phyloP scores from a whole-genome alignment of 2,329 filamentous ascomycete species.

The Exophiala lecanii-corni region DNA sequence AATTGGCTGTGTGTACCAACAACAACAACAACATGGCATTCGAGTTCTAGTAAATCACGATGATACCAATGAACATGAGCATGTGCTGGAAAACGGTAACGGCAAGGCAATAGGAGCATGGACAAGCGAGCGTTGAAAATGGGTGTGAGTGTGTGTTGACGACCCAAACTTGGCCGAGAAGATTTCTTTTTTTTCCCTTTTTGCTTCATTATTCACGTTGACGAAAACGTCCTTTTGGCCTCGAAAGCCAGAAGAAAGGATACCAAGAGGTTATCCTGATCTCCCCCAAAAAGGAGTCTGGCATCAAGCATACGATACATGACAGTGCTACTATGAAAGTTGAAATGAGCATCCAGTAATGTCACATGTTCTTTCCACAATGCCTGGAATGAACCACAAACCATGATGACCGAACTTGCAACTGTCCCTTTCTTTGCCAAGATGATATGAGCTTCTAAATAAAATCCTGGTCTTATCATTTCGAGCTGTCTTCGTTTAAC shows the following conservation, averaged over 20 bases:
- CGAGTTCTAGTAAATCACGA: constrained; percentile 20
- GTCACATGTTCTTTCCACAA: neutral
- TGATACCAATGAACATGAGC: constrained; percentile 16
- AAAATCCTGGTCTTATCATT: neutral
- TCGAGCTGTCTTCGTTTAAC: neutral
- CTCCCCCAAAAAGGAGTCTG: constrained; percentile 2
- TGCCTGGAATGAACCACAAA: neutral
- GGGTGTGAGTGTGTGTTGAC: neutral
- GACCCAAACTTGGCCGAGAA: constrained; percentile 6
- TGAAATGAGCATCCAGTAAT: neutral
- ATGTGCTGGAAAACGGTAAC: constrained; percentile 21
- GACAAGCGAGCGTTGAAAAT: constrained; percentile 14
- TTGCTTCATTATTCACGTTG: constrained; percentile 6
- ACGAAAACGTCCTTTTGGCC: constrained; percentile 3
- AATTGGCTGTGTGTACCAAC: constrained; percentile 21
- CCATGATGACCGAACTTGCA: neutral
- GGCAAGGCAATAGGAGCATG: constrained; percentile 19
- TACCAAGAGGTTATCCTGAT: neutral
- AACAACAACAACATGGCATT: constrained; percentile 24
- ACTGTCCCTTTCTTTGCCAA: neutral
- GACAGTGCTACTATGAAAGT: neutral
- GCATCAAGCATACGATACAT: constrained; percentile 2
- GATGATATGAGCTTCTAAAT: neutral
- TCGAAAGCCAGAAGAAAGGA: neutral
- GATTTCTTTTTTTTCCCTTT: constrained; percentile 4